Evolutionary conservation across 495 filamentous ascomycete species (phyloP), one percentile per base, ranked within the genome.

Genomic region (Aspergillus campestris): DNA sequence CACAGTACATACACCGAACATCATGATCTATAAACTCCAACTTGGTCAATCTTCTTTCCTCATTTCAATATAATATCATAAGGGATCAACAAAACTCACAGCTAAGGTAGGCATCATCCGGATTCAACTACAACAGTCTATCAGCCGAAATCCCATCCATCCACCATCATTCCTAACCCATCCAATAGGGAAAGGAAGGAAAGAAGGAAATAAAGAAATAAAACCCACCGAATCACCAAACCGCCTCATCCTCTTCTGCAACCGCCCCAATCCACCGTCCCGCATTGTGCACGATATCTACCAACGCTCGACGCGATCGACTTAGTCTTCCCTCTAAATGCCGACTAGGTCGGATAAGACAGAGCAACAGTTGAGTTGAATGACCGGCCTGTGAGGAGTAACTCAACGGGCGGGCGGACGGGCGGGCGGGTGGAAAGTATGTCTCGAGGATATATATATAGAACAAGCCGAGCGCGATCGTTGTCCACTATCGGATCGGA

Each of bases 71-170:
- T 36, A 1, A 37, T 14, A 12, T 9, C 8, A 29, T 33, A 53
- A 32, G 13, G 27, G 28, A 31, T 9, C 27, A 15, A 28, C 30
- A 45, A 8, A 14, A 77, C 81, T 71, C 63, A 83, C 82, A 87
- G 60, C 79, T 84, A 44, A 87, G 65, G 57, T 80, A 86, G 35
- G 83, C 74, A 65, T 86, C 83, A 51, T 87, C 83, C 8, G 84
- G 80, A 43, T 67, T 69, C 52, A 86, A 64, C 78, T 85, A 63
- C 45, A 30, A 30, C 8, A 24, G 24, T 41, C 50, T 49, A 55
- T 41, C 15, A 18, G 42, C 24, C 3, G 34, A 39, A 27, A 31
- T 34, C 30, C 28, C 14, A 37, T 11, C 38, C 3, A 41, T 30
- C 42, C 31, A 12, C 37, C 29, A 34, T n/a, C n/a, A n/a, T n/a